Evolutionary conservation across 352 stramenopile species (phyloP), one percentile per base, ranked within the genome.

Genomic region (Phytopythium oedochilum): DNA sequence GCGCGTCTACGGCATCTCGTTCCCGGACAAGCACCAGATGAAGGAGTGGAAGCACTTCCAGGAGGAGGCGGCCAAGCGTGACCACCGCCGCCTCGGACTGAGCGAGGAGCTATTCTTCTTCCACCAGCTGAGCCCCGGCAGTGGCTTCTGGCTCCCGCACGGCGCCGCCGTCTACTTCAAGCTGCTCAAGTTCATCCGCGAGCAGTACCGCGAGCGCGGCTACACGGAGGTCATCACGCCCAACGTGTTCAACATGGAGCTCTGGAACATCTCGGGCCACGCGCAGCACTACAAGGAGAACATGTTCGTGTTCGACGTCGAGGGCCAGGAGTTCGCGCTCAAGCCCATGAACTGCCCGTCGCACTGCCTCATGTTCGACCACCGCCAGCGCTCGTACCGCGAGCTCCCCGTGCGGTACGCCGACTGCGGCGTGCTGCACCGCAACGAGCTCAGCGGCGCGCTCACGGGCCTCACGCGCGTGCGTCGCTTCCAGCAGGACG

Each of bases 261-360:
- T 99, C 5, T 99, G 97, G 96, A 94, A 98, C 62, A 99, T 91
- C 12, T 98, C 89, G 4, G 97, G 97, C 10, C 97, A 99, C 64
- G 89, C 95, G 55, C 78, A 99, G 62, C 98, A 99, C 71, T 99
- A 99, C 75, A 62, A 89, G 25, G 88, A 98, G 44, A 91, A 98
- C 58, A 99, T 99, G 97, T 99, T 92, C 36, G 81, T 93, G 78
- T 72, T 94, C 43, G 56, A 75, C 1, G 23, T 42, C 9, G 90
- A 97, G 47, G 79, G 79, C 32, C 89, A 99, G 42, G 65, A 96
- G 39, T 99, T 98, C 70, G 96, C 97, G 52, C 88, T 99, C 60
- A 99, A 98, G 67, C 97, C 97, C 28, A 99, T 99, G 97, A 99
- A 99, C 76, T 99, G 97, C 58, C 97, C 97, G 0, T 97, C 97